Percentiles rank a stretch among this genome's conserved stretches.
Evolutionary conservation across 2,329 filamentous ascomycete species (phyloP).

Genomic region (Didymella exigua): DNA sequence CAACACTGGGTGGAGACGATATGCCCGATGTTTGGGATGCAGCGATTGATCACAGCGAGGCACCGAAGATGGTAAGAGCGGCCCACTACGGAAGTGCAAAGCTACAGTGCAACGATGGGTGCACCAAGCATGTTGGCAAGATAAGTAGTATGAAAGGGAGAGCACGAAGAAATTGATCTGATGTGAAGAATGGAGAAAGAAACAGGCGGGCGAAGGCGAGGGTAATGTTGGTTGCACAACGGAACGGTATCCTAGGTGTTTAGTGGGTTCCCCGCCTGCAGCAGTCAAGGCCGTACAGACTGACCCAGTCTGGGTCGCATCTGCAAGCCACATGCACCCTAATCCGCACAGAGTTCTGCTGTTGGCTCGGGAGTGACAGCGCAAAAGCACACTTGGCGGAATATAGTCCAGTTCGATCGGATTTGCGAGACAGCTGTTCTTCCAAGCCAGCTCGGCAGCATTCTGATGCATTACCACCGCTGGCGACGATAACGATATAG

Average conservation of each 20-base stretch:
- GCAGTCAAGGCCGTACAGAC: slow-evolving; percentile 36
- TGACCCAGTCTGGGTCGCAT: slow-evolving; percentile 31
- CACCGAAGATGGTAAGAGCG: slow-evolving; percentile 14
- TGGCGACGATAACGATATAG: slow-evolving; percentile 19
- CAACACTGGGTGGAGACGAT: background rate
- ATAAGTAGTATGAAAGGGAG: slow-evolving; percentile 12
- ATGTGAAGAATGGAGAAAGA: slow-evolving; percentile 22
- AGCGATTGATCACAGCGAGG: slow-evolving; percentile 23
- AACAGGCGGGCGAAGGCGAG: slow-evolving; percentile 27
- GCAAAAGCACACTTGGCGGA: slow-evolving; percentile 16
- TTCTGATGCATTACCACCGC: background rate
- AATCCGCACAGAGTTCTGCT: slow-evolving; percentile 23
- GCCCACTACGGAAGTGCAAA: slow-evolving; percentile 20
- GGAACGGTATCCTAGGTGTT: slow-evolving; percentile 37
- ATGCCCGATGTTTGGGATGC: background rate
- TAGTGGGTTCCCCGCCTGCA: slow-evolving; percentile 34
- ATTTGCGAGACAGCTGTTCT: slow-evolving; percentile 14
- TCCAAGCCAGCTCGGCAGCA: slow-evolving; percentile 9
- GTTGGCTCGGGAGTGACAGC: slow-evolving; percentile 25
- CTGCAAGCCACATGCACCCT: slow-evolving; percentile 42
- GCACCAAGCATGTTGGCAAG: slow-evolving; percentile 27
- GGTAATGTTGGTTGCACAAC: slow-evolving; percentile 37
- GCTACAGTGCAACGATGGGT: slow-evolving; percentile 36
- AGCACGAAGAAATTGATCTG: slow-evolving; percentile 19
- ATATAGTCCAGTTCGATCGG: slow-evolving; percentile 11